Evolutionary conservation across 352 stramenopile species (phyloP), one percentile per base, ranked within the genome.

Genomic region (Pythium chondricola): DNA sequence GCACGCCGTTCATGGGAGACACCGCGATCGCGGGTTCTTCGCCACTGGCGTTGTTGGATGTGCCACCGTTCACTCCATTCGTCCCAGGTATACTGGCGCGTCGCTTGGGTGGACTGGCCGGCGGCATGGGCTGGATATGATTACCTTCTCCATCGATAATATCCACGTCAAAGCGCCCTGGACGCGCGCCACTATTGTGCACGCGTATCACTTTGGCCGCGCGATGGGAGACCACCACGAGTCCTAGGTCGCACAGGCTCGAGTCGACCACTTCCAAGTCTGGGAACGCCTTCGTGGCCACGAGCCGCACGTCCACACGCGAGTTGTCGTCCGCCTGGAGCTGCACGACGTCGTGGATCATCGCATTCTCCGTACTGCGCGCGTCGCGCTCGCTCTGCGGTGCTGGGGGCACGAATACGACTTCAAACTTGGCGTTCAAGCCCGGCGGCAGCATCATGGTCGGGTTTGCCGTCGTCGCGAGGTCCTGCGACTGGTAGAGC

Each of bases 381-480:
- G 37, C 37, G 37, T 61, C 51, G n/a, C 17, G 6, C 0, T 44
- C 52, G 9, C n/a, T 47, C 17, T 31, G 29, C 20, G 35, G 24
- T 7, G 21, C 21, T 2, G 48, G 47, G 1, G 52, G 44, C 42
- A 78, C 42, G 43, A 91, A 94, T 6, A 71, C 47, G 8, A 94
- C 60, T 21, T 94, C 81, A 44, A 85, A 83, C 41, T 69, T 75
- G 35, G 59, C 32, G 41, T 61, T 65, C 2, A 94, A 63, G 8
- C 81, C 83, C 2, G 83, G 48, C 0, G 83, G 71, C 16, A 92
- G 61, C 43, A 71, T 65, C 10, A 85, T 56, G 0, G 74, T 94
- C 22, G 76, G 66, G 44, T 93, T 92, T 18, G 58, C 64, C 1
- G 73, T 81, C 29, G 64, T 51, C n/a, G 69, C 78, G 16, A 94